A percentile compares a stretch with the other conserved stretches of the same genome.
These are phyloP conservation scores for Chlamydomonas asymmetrica DNA, from an alignment of 139 green algal species.

Conservation along the genomic window DNA sequence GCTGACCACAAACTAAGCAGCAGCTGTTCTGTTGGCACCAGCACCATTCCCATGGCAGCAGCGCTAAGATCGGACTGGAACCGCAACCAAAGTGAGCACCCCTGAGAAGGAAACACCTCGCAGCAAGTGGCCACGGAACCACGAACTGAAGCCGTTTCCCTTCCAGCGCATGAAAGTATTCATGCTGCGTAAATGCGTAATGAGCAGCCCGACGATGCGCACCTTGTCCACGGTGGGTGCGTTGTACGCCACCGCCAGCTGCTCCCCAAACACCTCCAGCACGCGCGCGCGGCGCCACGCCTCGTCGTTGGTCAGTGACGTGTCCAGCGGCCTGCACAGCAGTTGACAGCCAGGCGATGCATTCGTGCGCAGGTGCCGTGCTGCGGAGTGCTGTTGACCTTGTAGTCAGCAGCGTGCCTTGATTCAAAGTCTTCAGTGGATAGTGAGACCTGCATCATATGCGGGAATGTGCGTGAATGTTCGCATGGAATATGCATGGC, in stretches of 20 bases:
- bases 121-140: too few relatives aligned
- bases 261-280: conserved; percentile 54
- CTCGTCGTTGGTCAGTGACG: conserved; percentile 52
- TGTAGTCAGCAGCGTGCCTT: background rate
- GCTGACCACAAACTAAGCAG: too few relatives aligned
- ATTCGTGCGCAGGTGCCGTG: background rate
- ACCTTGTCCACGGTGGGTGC: conserved; percentile 62
- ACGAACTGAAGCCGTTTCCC: too few relatives aligned
- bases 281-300: conserved; percentile 66
- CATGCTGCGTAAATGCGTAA: background rate
- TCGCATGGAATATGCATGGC: too few relatives aligned
- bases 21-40: too few relatives aligned
- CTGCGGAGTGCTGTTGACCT: background rate
- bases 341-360: background rate
- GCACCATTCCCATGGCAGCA: too few relatives aligned
- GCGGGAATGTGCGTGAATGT: too few relatives aligned
- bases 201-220: background rate
- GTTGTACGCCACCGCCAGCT: conserved; percentile 64
- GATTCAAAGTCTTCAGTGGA: too few relatives aligned
- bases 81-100: too few relatives aligned
- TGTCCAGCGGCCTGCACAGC: conserved; percentile 38
- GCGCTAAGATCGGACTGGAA: too few relatives aligned
- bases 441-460: too few relatives aligned
- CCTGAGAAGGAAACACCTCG: too few relatives aligned
- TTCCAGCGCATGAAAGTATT: background rate